phyloP scores from a whole-genome alignment of 2,329 filamentous ascomycete genomes.

The Bipolaris gigantea region DNA sequence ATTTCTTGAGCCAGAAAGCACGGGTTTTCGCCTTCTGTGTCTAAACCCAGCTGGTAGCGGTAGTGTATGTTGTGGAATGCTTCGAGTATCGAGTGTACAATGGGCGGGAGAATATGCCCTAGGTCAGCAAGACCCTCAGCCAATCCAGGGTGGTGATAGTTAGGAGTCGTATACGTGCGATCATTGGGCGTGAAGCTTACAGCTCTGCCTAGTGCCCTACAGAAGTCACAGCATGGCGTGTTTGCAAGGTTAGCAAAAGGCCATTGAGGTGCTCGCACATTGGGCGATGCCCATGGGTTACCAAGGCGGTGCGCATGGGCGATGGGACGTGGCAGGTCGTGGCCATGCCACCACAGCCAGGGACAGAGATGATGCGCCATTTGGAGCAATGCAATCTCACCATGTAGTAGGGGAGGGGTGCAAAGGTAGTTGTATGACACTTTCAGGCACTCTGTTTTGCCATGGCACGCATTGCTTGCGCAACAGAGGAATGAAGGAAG shows the following conservation, averaged over 20 bases:
- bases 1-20: conserved; percentile 17
- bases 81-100: not conserved
- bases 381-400: not conserved
- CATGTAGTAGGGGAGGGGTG: not conserved
- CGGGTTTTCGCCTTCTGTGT: conserved; percentile 6
- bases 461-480: conserved; percentile 3
- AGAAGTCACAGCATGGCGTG: conserved; percentile 16
- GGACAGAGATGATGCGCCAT: conserved; percentile 6
- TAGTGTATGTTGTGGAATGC: conserved; percentile 11
- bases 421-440: not conserved
- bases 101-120: not conserved
- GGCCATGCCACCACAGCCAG: not conserved
- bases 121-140: conserved; percentile 4
- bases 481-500: not conserved
- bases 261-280: conserved; percentile 8
- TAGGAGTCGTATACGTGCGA: not conserved
- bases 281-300: not conserved
- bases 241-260: not conserved
- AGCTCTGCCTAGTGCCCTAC: conserved; percentile 7
- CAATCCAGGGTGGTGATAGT: conserved; percentile 8
- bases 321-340: conserved; percentile 1
- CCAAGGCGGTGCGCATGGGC: conserved; percentile 1
- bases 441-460: not conserved
- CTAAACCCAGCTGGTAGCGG: conserved; percentile 15
- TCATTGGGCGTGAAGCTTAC: not conserved